Evolutionary conservation across 345 rosid species (phyloP).

Genomic region (Alliaria petiolata): DNA sequence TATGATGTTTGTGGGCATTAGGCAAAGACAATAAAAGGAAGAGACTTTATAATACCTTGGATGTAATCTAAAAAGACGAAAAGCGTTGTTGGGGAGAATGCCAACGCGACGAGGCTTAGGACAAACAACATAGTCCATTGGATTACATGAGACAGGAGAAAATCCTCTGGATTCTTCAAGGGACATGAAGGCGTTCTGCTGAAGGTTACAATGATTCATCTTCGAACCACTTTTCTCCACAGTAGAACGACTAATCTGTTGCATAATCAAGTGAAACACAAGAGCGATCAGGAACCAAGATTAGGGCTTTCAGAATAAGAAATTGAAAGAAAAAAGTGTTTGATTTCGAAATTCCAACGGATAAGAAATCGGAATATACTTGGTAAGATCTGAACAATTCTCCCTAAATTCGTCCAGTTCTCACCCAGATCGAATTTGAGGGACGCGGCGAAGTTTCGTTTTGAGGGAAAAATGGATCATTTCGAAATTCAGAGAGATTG

Average conservation of each 20-base stretch:
- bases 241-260: conserved; percentile 49
- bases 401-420: background rate
- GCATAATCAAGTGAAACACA: background rate
- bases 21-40: background rate
- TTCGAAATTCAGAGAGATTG: background rate
- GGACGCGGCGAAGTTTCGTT: background rate
- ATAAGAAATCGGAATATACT: background rate
- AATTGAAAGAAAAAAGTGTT: background rate
- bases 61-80: conserved; percentile 48
- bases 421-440: background rate
- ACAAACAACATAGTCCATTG: conserved; percentile 67
- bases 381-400: background rate
- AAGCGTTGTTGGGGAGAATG: conserved; percentile 34
- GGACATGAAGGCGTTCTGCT: conserved; percentile 64
- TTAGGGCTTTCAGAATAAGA: too few relatives aligned
- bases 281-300: background rate
- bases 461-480: background rate
- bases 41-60: too few relatives aligned
- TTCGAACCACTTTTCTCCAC: conserved; percentile 31
- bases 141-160: conserved; percentile 35
- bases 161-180: conserved; percentile 46
- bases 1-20: background rate
- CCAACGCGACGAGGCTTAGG: conserved; percentile 89
- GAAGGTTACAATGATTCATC: conserved; percentile 76
- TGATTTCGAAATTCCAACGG: too few relatives aligned